A percentile compares a stretch with the other conserved stretches of the same genome.
Conservation (phyloP, 352 stramenopile genomes). For the Halophytophthora polymorphica region DNA sequence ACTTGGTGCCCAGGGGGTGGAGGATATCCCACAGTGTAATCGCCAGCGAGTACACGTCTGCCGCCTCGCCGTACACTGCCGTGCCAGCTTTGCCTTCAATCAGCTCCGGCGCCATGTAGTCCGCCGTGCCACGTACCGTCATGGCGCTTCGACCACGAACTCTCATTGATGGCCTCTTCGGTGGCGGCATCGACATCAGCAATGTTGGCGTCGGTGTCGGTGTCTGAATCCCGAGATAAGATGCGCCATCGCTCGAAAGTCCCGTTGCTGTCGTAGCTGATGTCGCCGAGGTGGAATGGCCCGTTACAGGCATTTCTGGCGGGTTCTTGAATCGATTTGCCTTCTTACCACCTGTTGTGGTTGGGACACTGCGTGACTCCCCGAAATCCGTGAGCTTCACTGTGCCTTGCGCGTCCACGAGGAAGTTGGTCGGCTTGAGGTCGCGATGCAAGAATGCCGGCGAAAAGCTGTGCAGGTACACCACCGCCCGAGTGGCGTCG, state of each 20-base stretch:
- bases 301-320: conserved; percentile 12
- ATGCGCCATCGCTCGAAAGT: conserved; percentile 15
- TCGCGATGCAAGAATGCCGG: conserved; percentile 70
- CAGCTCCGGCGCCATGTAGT: conserved; percentile 83
- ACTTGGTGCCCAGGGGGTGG: conserved; percentile 62
- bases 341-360: conserved; percentile 5
- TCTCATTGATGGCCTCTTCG: conserved; percentile 25
- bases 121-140: conserved; percentile 71
- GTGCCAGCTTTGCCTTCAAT: conserved; percentile 71
- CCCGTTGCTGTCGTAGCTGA: conserved; percentile 10
- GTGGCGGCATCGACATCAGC: conserved; percentile 12
- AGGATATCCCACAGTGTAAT: conserved; percentile 83
- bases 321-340: conserved; percentile 10
- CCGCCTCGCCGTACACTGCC: conserved; percentile 63
- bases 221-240: conserved; percentile 18
- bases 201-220: conserved; percentile 10
- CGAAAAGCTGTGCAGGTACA: conserved; percentile 72
- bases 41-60: conserved; percentile 67
- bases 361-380: conserved; percentile 44
- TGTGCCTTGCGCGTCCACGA: conserved; percentile 42
- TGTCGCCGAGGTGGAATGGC: conserved; percentile 1
- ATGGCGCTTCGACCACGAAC: conserved; percentile 38
- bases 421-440: conserved; percentile 68
- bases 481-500: conserved; percentile 55
- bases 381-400: conserved; percentile 66